phyloP scores from a whole-genome alignment of 768 basidiomycete genomes.

The Lyophyllum decastes region DNA sequence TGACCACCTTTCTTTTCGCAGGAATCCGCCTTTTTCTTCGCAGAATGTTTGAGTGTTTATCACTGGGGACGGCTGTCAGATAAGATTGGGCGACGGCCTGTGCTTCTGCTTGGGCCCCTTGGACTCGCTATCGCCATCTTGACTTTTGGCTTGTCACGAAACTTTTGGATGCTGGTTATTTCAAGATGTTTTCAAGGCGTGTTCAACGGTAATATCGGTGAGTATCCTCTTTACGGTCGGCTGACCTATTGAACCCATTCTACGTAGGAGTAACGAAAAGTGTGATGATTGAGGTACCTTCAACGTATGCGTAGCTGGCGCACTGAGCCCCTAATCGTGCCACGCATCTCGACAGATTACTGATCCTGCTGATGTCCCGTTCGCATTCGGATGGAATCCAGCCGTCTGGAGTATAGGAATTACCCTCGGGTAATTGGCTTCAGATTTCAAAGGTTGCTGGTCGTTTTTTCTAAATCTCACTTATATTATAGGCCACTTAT shows the following conservation, averaged over 20 bases:
- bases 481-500: slow-evolving; percentile 21
- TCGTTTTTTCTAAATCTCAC: not conserved
- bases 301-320: not conserved
- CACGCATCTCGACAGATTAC: slow-evolving; percentile 8
- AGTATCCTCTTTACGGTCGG: not conserved
- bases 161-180: slow-evolving; percentile 29
- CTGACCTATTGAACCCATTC: not conserved
- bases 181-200: slow-evolving; percentile 31
- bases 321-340: not conserved
- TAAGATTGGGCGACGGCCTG: slow-evolving; percentile 32
- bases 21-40: slow-evolving; percentile 40
- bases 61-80: slow-evolving; percentile 38
- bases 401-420: slow-evolving; percentile 15
- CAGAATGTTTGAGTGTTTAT: slow-evolving; percentile 33
- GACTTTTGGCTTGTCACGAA: slow-evolving; percentile 32
- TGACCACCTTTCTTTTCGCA: slow-evolving; percentile 4
- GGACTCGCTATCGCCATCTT: slow-evolving; percentile 32
- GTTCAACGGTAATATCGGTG: slow-evolving; percentile 43
- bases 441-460: not conserved
- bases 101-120: slow-evolving; percentile 33
- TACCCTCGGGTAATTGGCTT: slow-evolving; percentile 21
- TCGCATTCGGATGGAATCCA: slow-evolving; percentile 11
- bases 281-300: slow-evolving; percentile 1
- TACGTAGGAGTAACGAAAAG: not conserved
- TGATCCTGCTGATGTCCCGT: slow-evolving; percentile 9